Base-by-base conservation (phyloP, 2,329 filamentous ascomycete genomes). In the Botrytis fragariae region DNA sequence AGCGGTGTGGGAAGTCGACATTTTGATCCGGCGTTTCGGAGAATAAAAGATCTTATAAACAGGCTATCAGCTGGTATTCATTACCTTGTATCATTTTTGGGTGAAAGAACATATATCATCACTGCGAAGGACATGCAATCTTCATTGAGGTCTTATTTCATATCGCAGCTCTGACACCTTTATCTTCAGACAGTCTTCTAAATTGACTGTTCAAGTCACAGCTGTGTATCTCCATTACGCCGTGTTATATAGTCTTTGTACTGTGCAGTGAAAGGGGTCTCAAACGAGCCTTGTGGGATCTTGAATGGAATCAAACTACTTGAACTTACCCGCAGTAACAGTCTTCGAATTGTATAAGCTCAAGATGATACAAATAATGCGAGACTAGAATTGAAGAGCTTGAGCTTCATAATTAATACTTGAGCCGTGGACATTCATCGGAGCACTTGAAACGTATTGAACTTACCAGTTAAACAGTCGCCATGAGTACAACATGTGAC, bases 1-100 rank as follows among this genome's bases (percentile, higher is more conserved):
- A 62, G 72, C 71, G 71, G 63, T 72, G 71, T 72, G 65, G 51
- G 54, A 44, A 70, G 51, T 48, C 39, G 42, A 67, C 35, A 61
- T 72, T n/a, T 65, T 39, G 72, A 69, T 37, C 42, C 20, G 72
- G 74, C 74, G 74, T 75, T 75, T 59, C 25, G 74, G 72, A 72
- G 69, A 75, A 74, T 67, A 74, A 70, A 72, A 75, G 51, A 60
- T 45, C n/a, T 62, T 70, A 70, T 60, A 70, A 70, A 61, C 32
- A 59, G 54, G 54, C 57, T 70, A 25, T 59, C 48, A 57, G 48
- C n/a, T 57, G 65, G 48, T 32, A 69, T 59, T 2, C 35, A 32
- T 25, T 57, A 10, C 39, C 35, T 18, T 57, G n/a, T 69, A 51
- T 57, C 54, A 32, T 57, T 7, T 57, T n/a, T 25, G 65, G 48